Percentiles rank a stretch among this genome's conserved stretches.
phyloP scores from a whole-genome alignment of 2,329 filamentous ascomycete genomes.

The Hymenotorrendiella dingleyae region DNA sequence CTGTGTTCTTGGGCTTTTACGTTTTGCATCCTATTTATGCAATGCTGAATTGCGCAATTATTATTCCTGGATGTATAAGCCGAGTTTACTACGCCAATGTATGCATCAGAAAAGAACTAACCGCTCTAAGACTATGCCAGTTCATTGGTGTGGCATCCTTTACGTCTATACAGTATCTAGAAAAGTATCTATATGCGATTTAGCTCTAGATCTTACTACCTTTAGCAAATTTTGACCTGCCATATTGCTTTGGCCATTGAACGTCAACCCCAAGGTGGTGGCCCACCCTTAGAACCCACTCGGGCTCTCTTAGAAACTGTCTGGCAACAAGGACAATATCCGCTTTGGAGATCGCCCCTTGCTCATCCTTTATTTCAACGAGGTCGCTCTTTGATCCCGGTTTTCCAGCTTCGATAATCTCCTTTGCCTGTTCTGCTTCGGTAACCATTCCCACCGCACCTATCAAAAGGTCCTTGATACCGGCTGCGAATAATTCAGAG shows the following conservation, averaged over 20 bases:
- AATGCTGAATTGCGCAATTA: too few species aligned
- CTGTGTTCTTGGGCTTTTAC: too few species aligned
- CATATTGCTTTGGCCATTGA: slow-evolving; percentile 49
- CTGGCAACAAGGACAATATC: slow-evolving; percentile 70
- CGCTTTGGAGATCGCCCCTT: slow-evolving; percentile 34
- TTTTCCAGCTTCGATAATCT: slow-evolving; percentile 44
- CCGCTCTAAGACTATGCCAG: too few species aligned
- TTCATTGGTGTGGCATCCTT: too few species aligned
- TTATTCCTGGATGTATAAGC: too few species aligned
- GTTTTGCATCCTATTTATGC: too few species aligned
- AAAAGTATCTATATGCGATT: too few species aligned
- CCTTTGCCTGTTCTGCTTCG: slow-evolving; percentile 59
- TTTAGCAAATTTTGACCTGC: slow-evolving; percentile 19
- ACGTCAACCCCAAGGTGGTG: slow-evolving; percentile 66
- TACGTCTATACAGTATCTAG: too few species aligned
- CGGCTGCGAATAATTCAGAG: slow-evolving; percentile 49
- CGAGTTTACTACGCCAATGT: too few species aligned
- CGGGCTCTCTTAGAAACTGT: slow-evolving; percentile 77
- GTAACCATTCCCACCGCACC: slow-evolving; percentile 70
- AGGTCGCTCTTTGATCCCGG: slow-evolving; percentile 33
- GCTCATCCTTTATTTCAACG: slow-evolving; percentile 35
- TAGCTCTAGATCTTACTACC: slow-evolving; percentile 24
- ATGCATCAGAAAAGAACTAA: too few species aligned
- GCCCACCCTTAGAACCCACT: slow-evolving; percentile 68
- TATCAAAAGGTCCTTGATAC: slow-evolving; percentile 52